phyloP scores from a whole-genome alignment of 2,329 filamentous ascomycete species.

The Cadophora malorum region DNA sequence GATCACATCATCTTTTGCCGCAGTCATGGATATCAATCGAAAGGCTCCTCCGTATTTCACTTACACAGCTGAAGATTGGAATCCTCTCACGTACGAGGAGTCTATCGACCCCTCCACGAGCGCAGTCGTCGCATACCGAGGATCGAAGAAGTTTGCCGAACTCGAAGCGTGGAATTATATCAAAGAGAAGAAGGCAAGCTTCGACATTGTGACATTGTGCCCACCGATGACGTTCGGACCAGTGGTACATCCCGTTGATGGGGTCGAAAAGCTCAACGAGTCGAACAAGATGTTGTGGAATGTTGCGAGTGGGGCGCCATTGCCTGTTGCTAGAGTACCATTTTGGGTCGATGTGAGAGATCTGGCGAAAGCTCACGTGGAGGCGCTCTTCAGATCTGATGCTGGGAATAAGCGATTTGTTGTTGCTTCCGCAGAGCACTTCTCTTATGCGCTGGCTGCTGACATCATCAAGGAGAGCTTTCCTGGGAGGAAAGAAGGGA shows the following conservation, averaged over 20 bases:
- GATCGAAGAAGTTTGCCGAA: conserved; percentile 67
- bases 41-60: conserved; percentile 53
- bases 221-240: conserved; percentile 67
- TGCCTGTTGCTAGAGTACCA: conserved; percentile 50
- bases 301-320: conserved; percentile 63
- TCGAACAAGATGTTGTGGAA: conserved; percentile 72
- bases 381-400: conserved; percentile 59
- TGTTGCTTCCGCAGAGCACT: conserved; percentile 51
- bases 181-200: conserved; percentile 56
- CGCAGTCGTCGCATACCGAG: conserved; percentile 43
- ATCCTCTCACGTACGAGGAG: conserved; percentile 56
- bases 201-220: conserved; percentile 65
- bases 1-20: conserved; percentile 68
- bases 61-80: conserved; percentile 60
- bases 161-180: conserved; percentile 69
- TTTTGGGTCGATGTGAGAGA: conserved; percentile 66
- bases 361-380: conserved; percentile 66
- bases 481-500: conserved; percentile 26
- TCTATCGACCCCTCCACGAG: conserved; percentile 51
- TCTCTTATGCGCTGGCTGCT: conserved; percentile 55
- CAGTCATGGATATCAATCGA: conserved; percentile 58
- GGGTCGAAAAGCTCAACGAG: conserved; percentile 68
- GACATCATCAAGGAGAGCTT: conserved; percentile 46
- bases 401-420: conserved; percentile 68
- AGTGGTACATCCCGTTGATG: conserved; percentile 65